Base-by-base conservation (phyloP, 164 flowering plant genomes). In the Magnolia changhungtana region DNA sequence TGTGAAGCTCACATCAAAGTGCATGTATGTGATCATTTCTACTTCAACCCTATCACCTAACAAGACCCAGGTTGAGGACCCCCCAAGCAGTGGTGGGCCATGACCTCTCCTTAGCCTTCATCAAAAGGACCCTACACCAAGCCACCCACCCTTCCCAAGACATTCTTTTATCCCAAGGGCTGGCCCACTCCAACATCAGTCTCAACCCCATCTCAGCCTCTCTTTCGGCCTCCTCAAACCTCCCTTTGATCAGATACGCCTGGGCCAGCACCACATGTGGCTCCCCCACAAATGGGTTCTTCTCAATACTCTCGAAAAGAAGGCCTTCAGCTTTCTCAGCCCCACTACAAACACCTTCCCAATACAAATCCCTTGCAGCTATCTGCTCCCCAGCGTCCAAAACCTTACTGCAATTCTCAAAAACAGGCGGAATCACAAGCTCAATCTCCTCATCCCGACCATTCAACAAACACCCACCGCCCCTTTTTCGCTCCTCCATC, bases 111-210 rank as follows among this genome's bases (percentile, higher is more conserved):
- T 80, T 86, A 6, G 96, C 91, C 79, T 96, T 96, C 93, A 89
- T 91, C 74, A 90, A 16, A 84, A 93, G 65, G 50, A 93, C 95
- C 77, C 99, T 90, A 4, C 77, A 67, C 99, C 98, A 96, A 79
- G 97, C 95, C 82, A 96, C 68, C 99, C 99, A 93, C 0, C 99
- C 98, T 82, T 89, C 96, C 99, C 98, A 96, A 50, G 96, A 85
- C 88, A 80, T 91, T 84, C 99, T 91, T 91, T 93, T 96, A 71
- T 96, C 98, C 99, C 99, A 96, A 27, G 95, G 92, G 78, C 94
- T 89, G 13, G 96, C 97, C 99, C 97, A 96, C 72, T 90, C 95
- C 84, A 96, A 9, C 80, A 96, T 19, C 64, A 89, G 85, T 20
- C 64, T 88, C 82, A 96, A 51, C 79, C 99, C 99, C 78, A 66